phyloP scores from a whole-genome alignment of 805 yeast genomes.

The Saccharomycopsis fermentans region DNA sequence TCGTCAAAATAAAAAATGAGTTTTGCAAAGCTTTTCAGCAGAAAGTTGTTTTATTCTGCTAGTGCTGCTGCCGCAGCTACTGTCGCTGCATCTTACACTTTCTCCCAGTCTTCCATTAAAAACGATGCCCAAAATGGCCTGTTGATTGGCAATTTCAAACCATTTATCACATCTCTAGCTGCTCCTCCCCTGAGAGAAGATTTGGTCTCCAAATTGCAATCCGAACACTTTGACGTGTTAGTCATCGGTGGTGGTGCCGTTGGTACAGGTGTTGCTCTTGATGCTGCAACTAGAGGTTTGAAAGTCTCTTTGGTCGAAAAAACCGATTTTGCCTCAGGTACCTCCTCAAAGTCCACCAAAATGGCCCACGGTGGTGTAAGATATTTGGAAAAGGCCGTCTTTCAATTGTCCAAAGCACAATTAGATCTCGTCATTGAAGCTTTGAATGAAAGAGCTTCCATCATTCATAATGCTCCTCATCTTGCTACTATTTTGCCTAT shows the following conservation, averaged over 20 bases:
- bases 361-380: conserved; percentile 98
- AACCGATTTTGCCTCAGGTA: conserved; percentile 85
- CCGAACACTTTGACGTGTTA: conserved; percentile 63
- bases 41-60: background rate
- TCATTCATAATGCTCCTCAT: conserved; percentile 88
- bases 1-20: too few relatives aligned
- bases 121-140: background rate
- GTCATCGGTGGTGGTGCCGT: conserved; percentile 96
- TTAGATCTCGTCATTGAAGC: conserved; percentile 84
- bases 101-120: background rate
- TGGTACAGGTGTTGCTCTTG: conserved; percentile 88
- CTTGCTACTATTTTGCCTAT: conserved; percentile 79
- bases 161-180: conserved; percentile 32
- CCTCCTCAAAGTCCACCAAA: conserved; percentile 88
- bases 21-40: background rate
- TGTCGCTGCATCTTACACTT: background rate
- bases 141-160: background rate
- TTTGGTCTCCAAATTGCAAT: conserved; percentile 38
- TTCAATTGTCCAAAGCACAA: conserved; percentile 85
- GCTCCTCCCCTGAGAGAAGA: conserved; percentile 50
- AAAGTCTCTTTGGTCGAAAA: conserved; percentile 82
- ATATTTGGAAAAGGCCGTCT: conserved; percentile 88
- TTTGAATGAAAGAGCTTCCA: conserved; percentile 73
- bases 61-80: conserved; percentile 2
- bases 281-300: conserved; percentile 83